These are phyloP conservation scores for Penicillium vulpinum DNA, from an alignment of 2,329 filamentous ascomycete genomes.

Conservation along the genomic window DNA sequence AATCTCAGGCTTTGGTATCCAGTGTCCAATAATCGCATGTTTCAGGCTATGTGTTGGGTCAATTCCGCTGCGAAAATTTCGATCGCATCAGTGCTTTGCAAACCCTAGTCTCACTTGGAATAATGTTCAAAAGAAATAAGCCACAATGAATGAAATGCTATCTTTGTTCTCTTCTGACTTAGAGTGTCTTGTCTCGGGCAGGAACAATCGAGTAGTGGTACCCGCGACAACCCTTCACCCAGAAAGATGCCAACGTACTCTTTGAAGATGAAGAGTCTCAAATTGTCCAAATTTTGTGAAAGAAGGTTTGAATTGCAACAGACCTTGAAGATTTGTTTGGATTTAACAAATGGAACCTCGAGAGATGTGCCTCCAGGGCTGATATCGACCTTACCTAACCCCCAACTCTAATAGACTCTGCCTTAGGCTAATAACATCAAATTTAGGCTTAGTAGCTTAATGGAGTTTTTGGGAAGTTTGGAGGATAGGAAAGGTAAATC, in stretches of 20 bases:
- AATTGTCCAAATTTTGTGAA: not conserved
- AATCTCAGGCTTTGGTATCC: not conserved
- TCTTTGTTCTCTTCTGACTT: not conserved
- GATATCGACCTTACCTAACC: not conserved
- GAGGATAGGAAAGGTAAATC: not conserved
- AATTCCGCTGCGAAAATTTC: not conserved
- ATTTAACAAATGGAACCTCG: not conserved
- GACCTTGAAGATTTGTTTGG: not conserved
- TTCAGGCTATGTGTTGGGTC: not conserved
- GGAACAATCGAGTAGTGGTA: not conserved
- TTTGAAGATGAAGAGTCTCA: not conserved
- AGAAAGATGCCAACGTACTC: not conserved
- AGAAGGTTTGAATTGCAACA: not conserved
- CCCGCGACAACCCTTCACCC: not conserved
- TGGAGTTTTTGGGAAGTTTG: no score
- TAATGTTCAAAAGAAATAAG: not conserved
- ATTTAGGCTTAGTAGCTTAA: not conserved
- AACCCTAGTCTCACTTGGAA: not conserved
- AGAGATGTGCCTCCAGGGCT: not conserved
- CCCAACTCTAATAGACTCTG: not conserved
- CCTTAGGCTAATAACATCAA: not conserved
- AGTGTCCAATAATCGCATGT: not conserved
- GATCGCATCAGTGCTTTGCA: conserved; percentile 2
- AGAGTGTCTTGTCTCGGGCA: not conserved
- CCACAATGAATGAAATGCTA: conserved; percentile 1